These are phyloP conservation scores for Gymnopus androsaceus DNA, from an alignment of 1,284 basidiomycete species.

Conservation along the genomic window DNA sequence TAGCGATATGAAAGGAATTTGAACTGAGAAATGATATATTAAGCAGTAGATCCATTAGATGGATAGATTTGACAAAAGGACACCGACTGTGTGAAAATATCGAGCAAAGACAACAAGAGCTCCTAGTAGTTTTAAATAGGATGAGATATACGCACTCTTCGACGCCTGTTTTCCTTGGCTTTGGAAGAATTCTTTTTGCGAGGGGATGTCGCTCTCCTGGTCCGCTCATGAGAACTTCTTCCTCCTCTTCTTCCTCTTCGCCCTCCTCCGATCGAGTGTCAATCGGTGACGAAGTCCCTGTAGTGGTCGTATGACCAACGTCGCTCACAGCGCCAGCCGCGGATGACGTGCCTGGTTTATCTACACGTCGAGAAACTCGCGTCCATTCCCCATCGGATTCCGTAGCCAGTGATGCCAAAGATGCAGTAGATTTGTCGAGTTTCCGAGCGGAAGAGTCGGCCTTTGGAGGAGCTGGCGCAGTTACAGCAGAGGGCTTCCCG, in stretches of 20 bases:
- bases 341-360: constrained; percentile 10
- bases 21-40: neutral
- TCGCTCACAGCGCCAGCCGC: constrained; percentile 15
- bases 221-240: constrained; percentile 19
- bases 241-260: constrained; percentile 33
- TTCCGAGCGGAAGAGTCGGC: constrained; percentile 12
- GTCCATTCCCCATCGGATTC: constrained; percentile 53
- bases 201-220: constrained; percentile 41
- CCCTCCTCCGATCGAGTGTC: constrained; percentile 43
- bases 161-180: constrained; percentile 60
- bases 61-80: too few species aligned
- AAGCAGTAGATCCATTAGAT: neutral
- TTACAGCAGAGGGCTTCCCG: neutral
- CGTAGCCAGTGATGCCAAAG: constrained; percentile 18
- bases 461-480: neutral
- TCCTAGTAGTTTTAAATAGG: too few species aligned
- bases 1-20: constrained; percentile 2
- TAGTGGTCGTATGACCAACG: constrained; percentile 38
- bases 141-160: constrained; percentile 55
- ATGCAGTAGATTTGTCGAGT: constrained; percentile 23
- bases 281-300: constrained; percentile 56
- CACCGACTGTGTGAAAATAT: too few species aligned
- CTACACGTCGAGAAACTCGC: constrained; percentile 40
- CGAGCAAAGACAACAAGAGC: constrained; percentile 3
- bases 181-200: constrained; percentile 60